Conservation (phyloP, 2,329 filamentous ascomycete species). For the Rasamsonia emersonii region DNA sequence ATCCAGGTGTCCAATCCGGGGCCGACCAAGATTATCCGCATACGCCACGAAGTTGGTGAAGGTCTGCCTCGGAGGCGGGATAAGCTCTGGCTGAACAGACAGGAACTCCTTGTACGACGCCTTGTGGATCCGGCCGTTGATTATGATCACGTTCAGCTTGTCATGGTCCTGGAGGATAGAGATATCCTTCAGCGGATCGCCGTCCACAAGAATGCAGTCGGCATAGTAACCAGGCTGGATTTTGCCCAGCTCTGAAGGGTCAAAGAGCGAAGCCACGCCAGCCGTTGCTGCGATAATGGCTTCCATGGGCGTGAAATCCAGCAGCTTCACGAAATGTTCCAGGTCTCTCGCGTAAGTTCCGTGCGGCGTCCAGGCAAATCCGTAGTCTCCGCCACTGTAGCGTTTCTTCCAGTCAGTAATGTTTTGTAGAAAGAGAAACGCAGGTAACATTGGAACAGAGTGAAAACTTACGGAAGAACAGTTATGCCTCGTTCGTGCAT, state of each 20-base stretch:
- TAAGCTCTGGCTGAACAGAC: neutral
- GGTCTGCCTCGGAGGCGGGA: neutral
- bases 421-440: neutral
- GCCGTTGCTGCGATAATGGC: slow-evolving; percentile 37
- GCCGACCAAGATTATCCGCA: neutral
- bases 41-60: slow-evolving; percentile 3
- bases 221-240: slow-evolving; percentile 35
- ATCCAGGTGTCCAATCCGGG: slow-evolving; percentile 4
- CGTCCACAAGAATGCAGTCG: slow-evolving; percentile 40
- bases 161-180: slow-evolving; percentile 35
- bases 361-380: slow-evolving; percentile 42
- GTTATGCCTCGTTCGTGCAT: slow-evolving; percentile 40
- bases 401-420: too few species aligned
- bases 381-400: slow-evolving; percentile 38
- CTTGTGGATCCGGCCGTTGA: slow-evolving; percentile 42
- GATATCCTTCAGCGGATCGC: slow-evolving; percentile 37
- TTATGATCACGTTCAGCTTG: slow-evolving; percentile 38
- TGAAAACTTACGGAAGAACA: slow-evolving; percentile 33
- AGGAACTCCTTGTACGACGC: slow-evolving; percentile 10
- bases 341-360: slow-evolving; percentile 42
- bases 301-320: slow-evolving; percentile 39
- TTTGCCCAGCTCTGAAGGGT: slow-evolving; percentile 32
- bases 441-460: neutral
- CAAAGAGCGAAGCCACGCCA: slow-evolving; percentile 34
- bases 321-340: slow-evolving; percentile 38